Evolutionary conservation across 2,329 filamentous ascomycete genomes (phyloP).

Genomic region (Cladophialophora yegresii): DNA sequence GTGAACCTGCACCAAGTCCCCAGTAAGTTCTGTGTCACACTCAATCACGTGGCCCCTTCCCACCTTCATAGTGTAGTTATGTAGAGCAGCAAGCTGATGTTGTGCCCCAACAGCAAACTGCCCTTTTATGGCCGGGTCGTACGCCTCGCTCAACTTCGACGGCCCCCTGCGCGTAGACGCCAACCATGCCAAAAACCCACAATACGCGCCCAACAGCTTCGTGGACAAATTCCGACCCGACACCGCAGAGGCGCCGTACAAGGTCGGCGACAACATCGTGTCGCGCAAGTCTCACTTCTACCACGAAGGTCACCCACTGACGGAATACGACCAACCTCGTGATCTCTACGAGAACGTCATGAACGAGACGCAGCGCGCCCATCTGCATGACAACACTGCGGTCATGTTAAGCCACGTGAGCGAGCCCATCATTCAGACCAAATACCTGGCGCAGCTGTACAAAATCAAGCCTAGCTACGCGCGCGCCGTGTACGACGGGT

Average conservation of each 20-base stretch:
- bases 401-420: slow-evolving; percentile 50
- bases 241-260: slow-evolving; percentile 53
- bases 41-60: background rate
- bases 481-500: slow-evolving; percentile 50
- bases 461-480: slow-evolving; percentile 54
- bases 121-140: slow-evolving; percentile 53
- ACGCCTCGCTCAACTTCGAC: slow-evolving; percentile 54
- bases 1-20: slow-evolving; percentile 76
- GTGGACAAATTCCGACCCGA: slow-evolving; percentile 56
- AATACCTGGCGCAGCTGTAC: slow-evolving; percentile 57
- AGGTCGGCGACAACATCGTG: slow-evolving; percentile 53
- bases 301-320: slow-evolving; percentile 55
- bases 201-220: slow-evolving; percentile 57
- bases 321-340: slow-evolving; percentile 56
- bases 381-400: slow-evolving; percentile 55
- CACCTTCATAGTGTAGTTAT: background rate
- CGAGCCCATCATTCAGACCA: slow-evolving; percentile 51
- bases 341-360: slow-evolving; percentile 55
- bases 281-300: slow-evolving; percentile 57
- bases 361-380: slow-evolving; percentile 47
- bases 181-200: slow-evolving; percentile 51
- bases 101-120: slow-evolving; percentile 39
- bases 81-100: background rate
- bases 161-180: slow-evolving; percentile 48
- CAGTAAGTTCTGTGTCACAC: slow-evolving; percentile 56